Evolutionary conservation across 2,329 filamentous ascomycete genomes (phyloP).

Genomic region (Penicillium capsulatum): DNA sequence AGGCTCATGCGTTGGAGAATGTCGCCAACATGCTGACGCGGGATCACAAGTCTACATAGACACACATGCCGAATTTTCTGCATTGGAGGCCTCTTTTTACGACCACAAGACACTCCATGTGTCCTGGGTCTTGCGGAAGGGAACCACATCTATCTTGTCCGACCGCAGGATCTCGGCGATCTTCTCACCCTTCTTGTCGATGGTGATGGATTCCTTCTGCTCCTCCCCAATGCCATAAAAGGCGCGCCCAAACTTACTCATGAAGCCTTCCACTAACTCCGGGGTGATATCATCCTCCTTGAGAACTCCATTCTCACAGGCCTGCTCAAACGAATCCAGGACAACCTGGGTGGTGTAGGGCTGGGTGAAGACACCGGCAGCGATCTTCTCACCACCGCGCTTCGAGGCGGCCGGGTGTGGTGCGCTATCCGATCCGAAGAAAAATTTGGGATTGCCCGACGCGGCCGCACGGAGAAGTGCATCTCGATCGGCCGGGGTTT

Average conservation of each 20-base stretch:
- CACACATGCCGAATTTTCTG: slow-evolving; percentile 7
- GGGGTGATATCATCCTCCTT: slow-evolving; percentile 51
- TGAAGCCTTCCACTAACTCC: slow-evolving; percentile 55
- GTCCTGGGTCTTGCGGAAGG: slow-evolving; percentile 60
- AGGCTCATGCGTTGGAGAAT: slow-evolving; percentile 41
- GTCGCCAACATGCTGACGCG: slow-evolving; percentile 37
- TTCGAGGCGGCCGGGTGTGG: slow-evolving; percentile 59
- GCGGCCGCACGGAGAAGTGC: slow-evolving; percentile 63
- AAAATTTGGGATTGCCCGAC: slow-evolving; percentile 57
- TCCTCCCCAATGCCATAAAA: slow-evolving; percentile 56
- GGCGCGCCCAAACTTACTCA: slow-evolving; percentile 52
- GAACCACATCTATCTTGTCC: slow-evolving; percentile 59
- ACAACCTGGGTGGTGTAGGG: slow-evolving; percentile 57
- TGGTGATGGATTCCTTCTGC: slow-evolving; percentile 50
- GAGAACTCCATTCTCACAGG: slow-evolving; percentile 51
- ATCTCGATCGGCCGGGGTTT: slow-evolving; percentile 66
- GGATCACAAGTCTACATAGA: slow-evolving; percentile 15
- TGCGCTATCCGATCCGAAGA: slow-evolving; percentile 69
- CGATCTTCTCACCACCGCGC: slow-evolving; percentile 48
- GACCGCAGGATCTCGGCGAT: slow-evolving; percentile 54
- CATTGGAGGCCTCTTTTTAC: slow-evolving; percentile 9
- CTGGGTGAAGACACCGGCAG: slow-evolving; percentile 61
- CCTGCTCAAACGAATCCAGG: slow-evolving; percentile 56
- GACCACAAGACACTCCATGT: slow-evolving; percentile 41
- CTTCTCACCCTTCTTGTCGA: slow-evolving; percentile 54